These are phyloP conservation scores for Eucalyptus cloeziana DNA, from an alignment of 345 rosid genomes.

Conservation along the genomic window DNA sequence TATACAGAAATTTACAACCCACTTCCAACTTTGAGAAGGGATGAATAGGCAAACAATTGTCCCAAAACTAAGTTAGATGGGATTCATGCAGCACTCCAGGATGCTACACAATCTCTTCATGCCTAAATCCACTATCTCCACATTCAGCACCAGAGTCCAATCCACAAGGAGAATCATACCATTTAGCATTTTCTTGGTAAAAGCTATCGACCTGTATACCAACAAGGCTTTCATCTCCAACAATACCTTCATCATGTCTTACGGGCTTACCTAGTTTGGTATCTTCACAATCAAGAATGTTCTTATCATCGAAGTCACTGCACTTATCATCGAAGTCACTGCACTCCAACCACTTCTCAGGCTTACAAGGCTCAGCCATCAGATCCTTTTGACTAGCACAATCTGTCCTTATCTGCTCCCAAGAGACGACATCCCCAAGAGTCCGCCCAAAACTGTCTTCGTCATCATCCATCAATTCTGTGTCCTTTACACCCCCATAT, in stretches of 20 bases:
- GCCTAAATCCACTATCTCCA: slow-evolving; percentile 79
- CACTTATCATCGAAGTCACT: slow-evolving; percentile 39
- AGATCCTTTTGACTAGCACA: slow-evolving; percentile 68
- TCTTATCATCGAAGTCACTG: slow-evolving; percentile 83
- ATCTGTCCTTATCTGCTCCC: slow-evolving; percentile 72
- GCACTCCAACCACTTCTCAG: slow-evolving; percentile 71
- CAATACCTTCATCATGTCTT: slow-evolving; percentile 75
- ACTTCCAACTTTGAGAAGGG: slow-evolving; percentile 4
- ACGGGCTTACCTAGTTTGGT: slow-evolving; percentile 78
- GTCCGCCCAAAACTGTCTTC: slow-evolving; percentile 86
- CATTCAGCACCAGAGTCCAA: slow-evolving; percentile 78
- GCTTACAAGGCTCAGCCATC: slow-evolving; percentile 66
- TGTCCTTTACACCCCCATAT: slow-evolving; percentile 66
- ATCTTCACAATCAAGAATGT: slow-evolving; percentile 85
- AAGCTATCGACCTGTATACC: slow-evolving; percentile 96
- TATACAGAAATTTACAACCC: slow-evolving; percentile 52
- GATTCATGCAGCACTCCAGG: slow-evolving; percentile 7
- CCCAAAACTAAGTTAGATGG: slow-evolving; percentile 26
- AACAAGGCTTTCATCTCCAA: slow-evolving; percentile 78
- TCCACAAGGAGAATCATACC: slow-evolving; percentile 97
- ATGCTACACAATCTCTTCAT: slow-evolving; percentile 22
- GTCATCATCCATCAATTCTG: slow-evolving; percentile 78
- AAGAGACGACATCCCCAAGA: slow-evolving; percentile 86
- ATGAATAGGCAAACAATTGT: slow-evolving; percentile 15
- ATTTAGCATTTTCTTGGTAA: slow-evolving; percentile 86